Evolutionary conservation across 768 basidiomycete species (phyloP).

Genomic region (Naganishia antarctica): DNA sequence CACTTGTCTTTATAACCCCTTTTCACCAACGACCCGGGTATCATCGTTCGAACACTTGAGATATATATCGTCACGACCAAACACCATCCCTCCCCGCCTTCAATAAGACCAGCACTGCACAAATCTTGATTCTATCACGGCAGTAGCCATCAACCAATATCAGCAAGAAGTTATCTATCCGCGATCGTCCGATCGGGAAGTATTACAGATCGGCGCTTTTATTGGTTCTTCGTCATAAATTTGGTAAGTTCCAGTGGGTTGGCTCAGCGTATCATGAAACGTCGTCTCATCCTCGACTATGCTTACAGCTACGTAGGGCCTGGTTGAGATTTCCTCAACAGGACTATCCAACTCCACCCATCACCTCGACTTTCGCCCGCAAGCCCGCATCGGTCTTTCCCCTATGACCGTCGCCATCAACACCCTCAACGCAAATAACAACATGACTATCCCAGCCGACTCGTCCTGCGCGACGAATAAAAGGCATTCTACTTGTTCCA

Average conservation of each 20-base stretch:
- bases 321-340: neutral
- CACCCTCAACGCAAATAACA: neutral
- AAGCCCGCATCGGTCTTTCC: neutral
- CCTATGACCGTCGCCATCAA: slow-evolving; percentile 12
- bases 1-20: slow-evolving; percentile 17
- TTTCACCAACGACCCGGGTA: slow-evolving; percentile 1
- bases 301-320: neutral
- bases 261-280: neutral
- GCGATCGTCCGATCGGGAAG: slow-evolving; percentile 15
- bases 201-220: neutral
- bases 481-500: slow-evolving; percentile 1
- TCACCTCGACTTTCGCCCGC: neutral
- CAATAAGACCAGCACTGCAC: no score
- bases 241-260: neutral
- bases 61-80: slow-evolving; percentile 9
- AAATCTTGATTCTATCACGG: no score
- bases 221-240: neutral
- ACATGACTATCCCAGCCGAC: neutral
- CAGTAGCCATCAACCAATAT: neutral
- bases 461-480: neutral
- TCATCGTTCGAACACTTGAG: neutral
- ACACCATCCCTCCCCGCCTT: neutral
- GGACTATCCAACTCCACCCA: neutral
- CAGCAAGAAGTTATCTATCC: neutral
- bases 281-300: neutral